Evolutionary conservation across 1,284 basidiomycete species (phyloP), one percentile per base, ranked within the genome.

Genomic region (Tylopilus sp.): DNA sequence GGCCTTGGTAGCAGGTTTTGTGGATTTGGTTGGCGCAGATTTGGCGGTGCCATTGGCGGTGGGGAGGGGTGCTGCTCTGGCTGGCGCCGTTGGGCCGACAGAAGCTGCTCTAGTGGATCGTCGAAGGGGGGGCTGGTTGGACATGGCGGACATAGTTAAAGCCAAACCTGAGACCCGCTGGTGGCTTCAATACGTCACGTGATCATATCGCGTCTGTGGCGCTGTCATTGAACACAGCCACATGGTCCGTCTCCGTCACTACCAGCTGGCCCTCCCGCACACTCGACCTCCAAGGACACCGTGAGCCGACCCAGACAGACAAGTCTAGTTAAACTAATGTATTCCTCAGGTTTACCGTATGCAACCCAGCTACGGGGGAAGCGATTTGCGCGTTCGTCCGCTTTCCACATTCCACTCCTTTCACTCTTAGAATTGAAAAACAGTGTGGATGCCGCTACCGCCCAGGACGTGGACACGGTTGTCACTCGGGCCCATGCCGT

Each of bases 331-430:
- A n/a, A 35, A 13, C 16, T 3, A 11, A 44, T 8, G 6, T 4
- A 7, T 5, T 23, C 4, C 19, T 11, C 16, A 84, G 82, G 38
- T 74, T 86, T 44, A 59, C 61, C 11, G 75, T 92, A 25, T 61
- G 63, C 39, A 86, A 88, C 62, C 84, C 87, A 3, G 84, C 87
- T 1, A 88, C 76, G 0, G 82, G 83, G 19, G 68, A 81, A 52
- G 63, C 71, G 6, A 63, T 89, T 23, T 81, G 71, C 68, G 74
- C 69, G 84, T 86, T 66, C 54, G 81, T 71, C 16, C 21, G n/a
- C 36, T 38, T 29, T 26, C n/a, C 38, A 7, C 25, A 11, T 9
- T 16, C 9, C 10, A 10, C 39, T 25, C 7, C 41, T 29, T 48
- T 23, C 8, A 39, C 45, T 56, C 51, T 54, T 52, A 15, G 26